Base-by-base conservation (phyloP, 2,329 filamentous ascomycete genomes). In the Diplodia intermedia region DNA sequence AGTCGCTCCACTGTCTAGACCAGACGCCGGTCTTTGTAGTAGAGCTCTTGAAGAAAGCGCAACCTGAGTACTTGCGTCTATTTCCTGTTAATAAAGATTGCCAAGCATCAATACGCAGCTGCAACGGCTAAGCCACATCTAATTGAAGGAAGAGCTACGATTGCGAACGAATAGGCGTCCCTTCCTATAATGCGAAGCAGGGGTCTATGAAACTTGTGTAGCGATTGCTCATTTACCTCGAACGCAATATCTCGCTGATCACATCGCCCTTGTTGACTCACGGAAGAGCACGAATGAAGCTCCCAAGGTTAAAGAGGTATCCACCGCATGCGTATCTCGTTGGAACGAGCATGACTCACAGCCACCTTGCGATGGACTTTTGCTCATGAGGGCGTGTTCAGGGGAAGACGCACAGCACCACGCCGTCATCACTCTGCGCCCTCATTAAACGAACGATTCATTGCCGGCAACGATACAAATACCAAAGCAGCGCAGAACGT, bases 271-370 rank as follows among this genome's bases (percentile, higher is more conserved):
- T 31, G 6, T 52, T 20, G n/a, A 52, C 29, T 23, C 15, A 33
- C 31, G 15, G 5, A 31, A 3, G 20, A 36, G n/a, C 14, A 36
- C 29, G 5, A 2, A 52, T 63, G 60, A 63, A 14, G 31, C 36
- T 52, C 36, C 60, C 18, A 6, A 63, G 31, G 31, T 52, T 63
- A 29, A 52, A n/a, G 60, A 63, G 47, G 47, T 63, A 63, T 50
- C 36, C 15, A 29, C 38, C 56, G 31, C 11, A 7, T 9, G 53
- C 18, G 33, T 36, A 29, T 20, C 12, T n/a, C 8, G n/a, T 29
- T 14, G 23, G 12, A 53, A 5, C 57, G 26, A 57, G 31, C 26
- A 61, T 60, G 56, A 62, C 38, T 50, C 26, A 53, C 36, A 6
- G 2, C n/a, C n/a, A 62, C 7, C 23, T 38, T 12, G n/a, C 26